A percentile compares a stretch with the other conserved stretches of the same genome.
These are phyloP conservation scores for Cladobotryum protrusum DNA, from an alignment of 2,329 filamentous ascomycete species.

Conservation along the genomic window DNA sequence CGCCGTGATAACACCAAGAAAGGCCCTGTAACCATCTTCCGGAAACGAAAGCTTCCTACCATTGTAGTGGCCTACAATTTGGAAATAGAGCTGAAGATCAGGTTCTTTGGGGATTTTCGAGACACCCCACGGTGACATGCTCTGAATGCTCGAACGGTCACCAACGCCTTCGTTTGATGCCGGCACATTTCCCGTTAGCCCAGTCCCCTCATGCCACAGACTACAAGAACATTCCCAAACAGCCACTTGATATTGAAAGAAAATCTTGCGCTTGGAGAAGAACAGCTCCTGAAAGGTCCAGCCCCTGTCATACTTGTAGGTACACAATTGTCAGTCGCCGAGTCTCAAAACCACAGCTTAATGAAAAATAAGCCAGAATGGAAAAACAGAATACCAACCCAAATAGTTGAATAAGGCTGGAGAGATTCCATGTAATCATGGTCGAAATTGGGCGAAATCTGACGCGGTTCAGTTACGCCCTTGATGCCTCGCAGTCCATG, in stretches of 20 bases:
- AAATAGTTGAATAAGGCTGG: neutral
- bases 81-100: neutral
- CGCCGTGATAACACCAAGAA: conserved; percentile 9
- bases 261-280: conserved; percentile 2
- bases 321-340: neutral
- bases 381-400: neutral
- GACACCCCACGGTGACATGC: neutral
- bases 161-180: neutral
- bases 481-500: neutral
- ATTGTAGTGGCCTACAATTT: conserved; percentile 7
- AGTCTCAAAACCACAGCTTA: too few relatives aligned
- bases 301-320: neutral
- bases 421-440: neutral
- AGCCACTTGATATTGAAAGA: conserved; percentile 1
- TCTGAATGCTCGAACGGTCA: neutral
- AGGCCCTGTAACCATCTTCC: conserved; percentile 8
- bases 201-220: conserved; percentile 11
- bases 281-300: conserved; percentile 2
- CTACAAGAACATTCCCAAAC: conserved; percentile 11
- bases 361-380: too few relatives aligned
- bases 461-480: neutral
- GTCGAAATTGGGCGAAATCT: neutral
- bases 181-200: conserved; percentile 3
- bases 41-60: conserved; percentile 5
- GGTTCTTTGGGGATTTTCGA: neutral